Evolutionary conservation across 129 eudicot species (phyloP), one percentile per base, ranked within the genome.

Genomic region (Arctium lappa): DNA sequence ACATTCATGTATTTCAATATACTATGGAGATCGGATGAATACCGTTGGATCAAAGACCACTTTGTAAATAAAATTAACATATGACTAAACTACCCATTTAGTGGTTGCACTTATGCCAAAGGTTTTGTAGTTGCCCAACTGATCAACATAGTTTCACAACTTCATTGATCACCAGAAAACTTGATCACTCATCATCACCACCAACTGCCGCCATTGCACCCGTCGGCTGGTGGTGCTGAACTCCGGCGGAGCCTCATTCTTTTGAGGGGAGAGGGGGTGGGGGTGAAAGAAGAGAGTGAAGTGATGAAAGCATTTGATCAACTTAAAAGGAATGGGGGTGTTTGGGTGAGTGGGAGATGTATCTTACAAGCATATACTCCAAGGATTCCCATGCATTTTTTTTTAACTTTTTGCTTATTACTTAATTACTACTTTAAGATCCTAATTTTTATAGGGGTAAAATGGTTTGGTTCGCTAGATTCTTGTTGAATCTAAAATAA

Each of bases 351-450:
- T 89, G 80, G 90, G 81, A 68, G 85, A 69, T 48, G 89, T 69
- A 87, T 90, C 88, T 89, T 75, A 79, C 13, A 65, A 79, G 92
- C 90, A 89, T 89, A 89, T 89, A 81, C 90, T 75, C 72, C 37
- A 77, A 82, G 82, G 82, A 76, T 88, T 38, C 79, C 85, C 82
- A 68, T 78, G 6, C 74, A 39, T 30, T 18, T 36, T 18, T 44
- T 69, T 56, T 29, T 22, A 22, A 22, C 27, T 75, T 56, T 83
- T 83, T 76, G 72, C 39, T 69, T 33, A 8, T 50, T 69, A 6
- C 66, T 69, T n/a, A 50, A 22, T 22, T 65, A n/a, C n/a, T 48
- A 69, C 12, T 46, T 79, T 46, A 13, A 18, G n/a, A 68, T 30
- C 16, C 65, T 5, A 42, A 15, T 56, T 56, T 56, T 56, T 0